Evolutionary conservation across 1,284 basidiomycete species (phyloP), one percentile per base, ranked within the genome.

Genomic region (Amylostereum areolatum): DNA sequence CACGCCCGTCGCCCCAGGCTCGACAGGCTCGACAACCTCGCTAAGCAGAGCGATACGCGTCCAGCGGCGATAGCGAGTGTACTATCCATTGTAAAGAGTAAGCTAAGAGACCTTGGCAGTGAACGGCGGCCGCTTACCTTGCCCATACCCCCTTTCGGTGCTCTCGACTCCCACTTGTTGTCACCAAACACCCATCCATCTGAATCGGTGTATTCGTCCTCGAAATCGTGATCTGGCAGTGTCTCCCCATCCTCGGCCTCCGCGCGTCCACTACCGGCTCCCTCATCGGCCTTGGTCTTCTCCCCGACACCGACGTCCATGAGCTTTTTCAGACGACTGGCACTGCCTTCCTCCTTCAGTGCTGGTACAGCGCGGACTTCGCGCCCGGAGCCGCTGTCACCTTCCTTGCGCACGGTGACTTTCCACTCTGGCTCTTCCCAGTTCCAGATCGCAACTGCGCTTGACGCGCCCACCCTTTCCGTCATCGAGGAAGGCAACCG

Each of bases 101-200:
- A 29, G 28, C 4, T 28, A 40, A 18, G 1, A 45, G 42, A 42
- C 18, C 18, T 18, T 18, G 18, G 18, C 18, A 18, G 18, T 18
- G 18, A 18, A 18, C 18, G 18, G 10, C 30, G 42, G 28, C 18
- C 6, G 62, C 70, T 55, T 47, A 79, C 78, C 73, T 92, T 92
- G 58, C 94, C 90, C 67, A 96, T 80, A 1, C 92, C 91, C 41
- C 88, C 89, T 58, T 85, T 87, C 47, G 72, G 72, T 52, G 80
- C 83, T 53, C 81, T 76, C 46, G 74, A 79, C 59, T 97, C 94
- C 95, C 95, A 97, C 62, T 96, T 95, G 66, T 97, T 97, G 61
- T 96, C 95, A 3, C 86, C 89, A 63, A 94, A 97, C 31, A 94
- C 80, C 94, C 94, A 97, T 1, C 94, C 94, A 51, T 96, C 92